A percentile compares a stretch with the other conserved stretches of the same genome.
These are phyloP conservation scores for Spathaspora hagerdaliae DNA, from an alignment of 805 yeast genomes.

Conservation along the genomic window DNA sequence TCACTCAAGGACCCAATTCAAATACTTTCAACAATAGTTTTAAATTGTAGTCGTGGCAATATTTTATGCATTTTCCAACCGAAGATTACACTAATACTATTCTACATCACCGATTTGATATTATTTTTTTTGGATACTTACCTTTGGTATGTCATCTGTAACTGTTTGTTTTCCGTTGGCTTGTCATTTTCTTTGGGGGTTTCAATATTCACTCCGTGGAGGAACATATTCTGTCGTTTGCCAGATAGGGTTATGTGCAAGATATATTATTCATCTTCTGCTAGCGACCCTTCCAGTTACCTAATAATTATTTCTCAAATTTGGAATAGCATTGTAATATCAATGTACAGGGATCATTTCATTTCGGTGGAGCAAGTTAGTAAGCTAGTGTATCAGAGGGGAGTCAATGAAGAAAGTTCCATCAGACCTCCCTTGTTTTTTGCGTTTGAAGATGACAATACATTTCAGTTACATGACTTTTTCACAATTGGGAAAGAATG, in stretches of 20 bases:
- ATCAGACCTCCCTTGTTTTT: constrained; percentile 45
- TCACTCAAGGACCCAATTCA: constrained; percentile 32
- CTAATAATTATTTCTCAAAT: constrained; percentile 16
- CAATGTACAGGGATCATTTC: constrained; percentile 35
- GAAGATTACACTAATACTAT: constrained; percentile 18
- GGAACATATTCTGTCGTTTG: constrained; percentile 27
- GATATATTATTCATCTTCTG: constrained; percentile 12
- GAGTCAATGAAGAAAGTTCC: constrained; percentile 19
- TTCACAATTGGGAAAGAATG: constrained; percentile 47
- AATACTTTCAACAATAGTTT: constrained; percentile 22
- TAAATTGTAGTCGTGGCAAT: constrained; percentile 21
- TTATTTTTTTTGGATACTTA: constrained; percentile 38
- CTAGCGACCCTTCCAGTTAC: constrained; percentile 5
- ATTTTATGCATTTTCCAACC: constrained; percentile 26
- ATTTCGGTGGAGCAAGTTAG: constrained; percentile 40
- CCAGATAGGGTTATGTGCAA: constrained; percentile 33
- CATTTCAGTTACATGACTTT: constrained; percentile 30
- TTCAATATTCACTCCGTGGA: constrained; percentile 38
- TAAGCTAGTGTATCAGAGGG: constrained; percentile 23
- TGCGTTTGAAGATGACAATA: constrained; percentile 44
- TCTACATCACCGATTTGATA: constrained; percentile 24
- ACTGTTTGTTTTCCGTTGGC: constrained; percentile 29
- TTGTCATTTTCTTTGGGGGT: constrained; percentile 28
- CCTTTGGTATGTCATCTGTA: constrained; percentile 37
- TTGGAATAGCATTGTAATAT: constrained; percentile 25